Evolutionary conservation across 2,329 filamentous ascomycete genomes (phyloP).

Genomic region (Parastagonospora avenae): DNA sequence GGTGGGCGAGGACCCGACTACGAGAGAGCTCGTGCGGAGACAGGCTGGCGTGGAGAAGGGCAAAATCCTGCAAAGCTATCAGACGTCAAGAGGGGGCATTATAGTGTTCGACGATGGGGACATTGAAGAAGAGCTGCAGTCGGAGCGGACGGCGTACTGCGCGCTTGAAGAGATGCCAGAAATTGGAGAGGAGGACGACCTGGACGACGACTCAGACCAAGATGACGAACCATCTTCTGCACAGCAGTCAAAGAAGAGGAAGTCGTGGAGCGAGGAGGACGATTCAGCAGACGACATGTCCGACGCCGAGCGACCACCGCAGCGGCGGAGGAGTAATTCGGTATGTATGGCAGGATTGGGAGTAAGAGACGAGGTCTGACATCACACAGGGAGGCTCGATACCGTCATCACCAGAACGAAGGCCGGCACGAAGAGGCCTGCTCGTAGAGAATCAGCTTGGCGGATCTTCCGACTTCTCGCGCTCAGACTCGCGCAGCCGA

Average conservation of each 20-base stretch:
- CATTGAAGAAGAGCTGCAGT: conserved; percentile 78
- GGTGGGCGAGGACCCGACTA: conserved; percentile 50
- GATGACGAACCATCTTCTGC: conserved; percentile 42
- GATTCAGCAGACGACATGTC: conserved; percentile 67
- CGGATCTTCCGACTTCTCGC: conserved; percentile 47
- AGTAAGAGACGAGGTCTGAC: conserved; percentile 4
- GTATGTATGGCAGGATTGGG: conserved; percentile 55
- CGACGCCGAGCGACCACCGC: conserved; percentile 75
- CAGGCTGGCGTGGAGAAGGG: conserved; percentile 74
- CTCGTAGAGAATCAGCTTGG: conserved; percentile 37
- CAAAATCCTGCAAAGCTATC: conserved; percentile 72
- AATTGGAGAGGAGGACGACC: conserved; percentile 72
- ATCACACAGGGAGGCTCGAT: conserved; percentile 59
- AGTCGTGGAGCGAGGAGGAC: conserved; percentile 61
- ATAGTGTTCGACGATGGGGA: conserved; percentile 97
- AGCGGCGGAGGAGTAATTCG: conserved; percentile 85
- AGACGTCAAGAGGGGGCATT: conserved; percentile 81
- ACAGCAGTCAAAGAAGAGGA: conserved; percentile 46
- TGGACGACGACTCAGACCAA: conserved; percentile 60
- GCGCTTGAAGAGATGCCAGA: conserved; percentile 91
- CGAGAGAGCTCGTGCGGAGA: conserved; percentile 56
- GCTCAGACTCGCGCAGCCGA: conserved; percentile 46
- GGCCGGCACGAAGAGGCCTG: conserved; percentile 65
- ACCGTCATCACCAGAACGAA: conserved; percentile 67
- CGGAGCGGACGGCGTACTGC: conserved; percentile 81